These are phyloP conservation scores for Lecanoromycetidae sp. DNA, from an alignment of 2,329 filamentous ascomycete genomes.

Conservation along the genomic window DNA sequence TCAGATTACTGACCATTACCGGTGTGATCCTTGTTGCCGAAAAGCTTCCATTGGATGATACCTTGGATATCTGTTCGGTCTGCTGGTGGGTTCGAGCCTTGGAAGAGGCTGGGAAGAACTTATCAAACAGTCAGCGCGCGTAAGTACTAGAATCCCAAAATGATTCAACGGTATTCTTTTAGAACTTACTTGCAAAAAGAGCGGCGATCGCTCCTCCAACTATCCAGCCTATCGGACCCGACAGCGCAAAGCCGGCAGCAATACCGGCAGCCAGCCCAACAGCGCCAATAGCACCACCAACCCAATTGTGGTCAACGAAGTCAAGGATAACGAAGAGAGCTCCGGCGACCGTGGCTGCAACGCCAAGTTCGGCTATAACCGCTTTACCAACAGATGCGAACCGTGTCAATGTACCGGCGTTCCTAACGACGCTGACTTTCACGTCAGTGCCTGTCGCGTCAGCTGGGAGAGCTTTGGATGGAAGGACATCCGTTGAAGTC, in stretches of 20 bases:
- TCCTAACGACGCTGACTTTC: neutral
- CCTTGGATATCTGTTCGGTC: constrained; percentile 3
- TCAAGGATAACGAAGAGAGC: constrained; percentile 5
- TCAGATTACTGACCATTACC: constrained; percentile 4
- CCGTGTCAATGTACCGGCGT: neutral
- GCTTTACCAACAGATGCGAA: neutral
- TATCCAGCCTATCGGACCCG: constrained; percentile 2
- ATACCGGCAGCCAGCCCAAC: neutral
- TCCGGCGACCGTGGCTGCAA: neutral
- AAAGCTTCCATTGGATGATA: constrained; percentile 13
- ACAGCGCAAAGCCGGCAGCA: neutral
- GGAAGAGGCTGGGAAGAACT: constrained; percentile 8
- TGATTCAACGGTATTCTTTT: neutral
- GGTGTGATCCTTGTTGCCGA: constrained; percentile 2
- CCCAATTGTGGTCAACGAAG: constrained; percentile 2
- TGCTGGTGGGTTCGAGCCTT: neutral
- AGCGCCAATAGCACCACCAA: constrained; percentile 7
- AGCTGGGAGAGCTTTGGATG: neutral
- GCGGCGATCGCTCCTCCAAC: constrained; percentile 5
- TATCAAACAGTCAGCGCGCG: neutral
- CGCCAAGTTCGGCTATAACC: constrained; percentile 1
- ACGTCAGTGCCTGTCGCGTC: neutral
- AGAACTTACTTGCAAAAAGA: constrained; percentile 8
- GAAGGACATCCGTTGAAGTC: neutral
- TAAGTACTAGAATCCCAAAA: neutral